Percentiles rank a stretch among this genome's conserved stretches.
phyloP scores from a whole-genome alignment of 495 filamentous ascomycete species.

The Hypomontagnella submonticulosa region DNA sequence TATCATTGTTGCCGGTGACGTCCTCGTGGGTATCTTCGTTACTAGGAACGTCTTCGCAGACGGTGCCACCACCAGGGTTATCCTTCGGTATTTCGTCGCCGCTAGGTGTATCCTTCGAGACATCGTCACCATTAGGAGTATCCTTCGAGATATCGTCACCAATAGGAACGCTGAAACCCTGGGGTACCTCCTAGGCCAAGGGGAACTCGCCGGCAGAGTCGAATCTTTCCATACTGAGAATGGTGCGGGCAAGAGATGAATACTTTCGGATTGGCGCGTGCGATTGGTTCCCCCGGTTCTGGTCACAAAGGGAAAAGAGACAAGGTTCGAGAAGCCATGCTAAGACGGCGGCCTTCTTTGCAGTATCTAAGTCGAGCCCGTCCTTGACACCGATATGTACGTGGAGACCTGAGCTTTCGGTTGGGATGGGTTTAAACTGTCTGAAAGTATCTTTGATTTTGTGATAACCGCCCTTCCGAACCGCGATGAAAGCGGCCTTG shows the following conservation, averaged over 20 bases:
- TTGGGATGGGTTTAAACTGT: conserved; percentile 1
- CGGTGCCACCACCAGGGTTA: no score
- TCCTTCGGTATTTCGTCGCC: no score
- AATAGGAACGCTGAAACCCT: no score
- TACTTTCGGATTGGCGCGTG: conserved; percentile 14
- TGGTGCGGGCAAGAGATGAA: conserved; percentile 2
- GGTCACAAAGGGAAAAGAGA: conserved; percentile 16
- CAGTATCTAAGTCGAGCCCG: conserved; percentile 14
- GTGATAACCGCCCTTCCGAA: background rate
- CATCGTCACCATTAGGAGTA: no score
- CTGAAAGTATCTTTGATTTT: background rate
- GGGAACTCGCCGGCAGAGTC: background rate
- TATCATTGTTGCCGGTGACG: background rate
- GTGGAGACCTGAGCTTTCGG: conserved; percentile 1
- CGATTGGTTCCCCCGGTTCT: background rate
- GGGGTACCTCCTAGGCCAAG: no score
- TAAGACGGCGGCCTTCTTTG: conserved; percentile 6
- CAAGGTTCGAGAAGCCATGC: conserved; percentile 17
- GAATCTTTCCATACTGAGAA: background rate
- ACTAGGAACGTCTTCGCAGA: background rate
- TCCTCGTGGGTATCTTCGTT: background rate
- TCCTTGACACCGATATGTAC: conserved; percentile 14
- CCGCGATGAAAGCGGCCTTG: conserved; percentile 2
- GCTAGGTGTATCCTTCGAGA: no score
- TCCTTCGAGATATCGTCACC: no score